Base-by-base conservation (phyloP, 1,284 basidiomycete genomes). In the Mycena citricolor region DNA sequence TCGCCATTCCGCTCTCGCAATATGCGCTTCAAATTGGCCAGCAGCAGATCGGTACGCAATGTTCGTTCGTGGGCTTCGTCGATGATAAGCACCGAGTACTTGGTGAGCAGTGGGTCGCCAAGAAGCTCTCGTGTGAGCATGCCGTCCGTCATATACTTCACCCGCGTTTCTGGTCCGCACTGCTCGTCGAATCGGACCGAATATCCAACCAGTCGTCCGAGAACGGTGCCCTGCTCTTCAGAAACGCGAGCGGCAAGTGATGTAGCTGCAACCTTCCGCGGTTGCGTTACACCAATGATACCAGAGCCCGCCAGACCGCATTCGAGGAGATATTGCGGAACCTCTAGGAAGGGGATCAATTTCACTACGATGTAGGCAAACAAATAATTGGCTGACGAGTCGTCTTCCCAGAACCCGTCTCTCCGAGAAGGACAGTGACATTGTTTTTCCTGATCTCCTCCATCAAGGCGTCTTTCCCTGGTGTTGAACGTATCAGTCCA, bases 111-210 rank as follows among this genome's bases (percentile, higher is more conserved):
- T 23, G 90, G 88, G 65, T 99, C 97, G 66, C 95, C 91, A 91
- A 98, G 97, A 6, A 94, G 94, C 71, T 98, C 94, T 29, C 94
- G 86, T 21, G 97, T 77, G 47, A 94, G 79, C 94, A 98, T 97
- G 79, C 95, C 95, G 57, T 99, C 95, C 10, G 95, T 99, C 94
- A 99, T 97, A 72, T 99, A 98, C 65, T 95, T 94, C 56, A 97
- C 73, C 66, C 97, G 94, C 0, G 94, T 97, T 0, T 89, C 90
- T 0, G 81, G 79, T 54, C 93, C 88, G 8, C 94, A 97, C 85
- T 94, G 92, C 63, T 99, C 95, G 66, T 99, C 95, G 68, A 99
- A 99, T 63, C 97, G 92, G 60, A 98, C 98, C 4, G 91, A 93
- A 68, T 99, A 99, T 53, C 97, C 97, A 54, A 99, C 95, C 8